A percentile compares a stretch with the other conserved stretches of the same genome.
Evolutionary conservation across 1,284 basidiomycete species (phyloP).

Genomic region (Ceratobasidium theobromae): DNA sequence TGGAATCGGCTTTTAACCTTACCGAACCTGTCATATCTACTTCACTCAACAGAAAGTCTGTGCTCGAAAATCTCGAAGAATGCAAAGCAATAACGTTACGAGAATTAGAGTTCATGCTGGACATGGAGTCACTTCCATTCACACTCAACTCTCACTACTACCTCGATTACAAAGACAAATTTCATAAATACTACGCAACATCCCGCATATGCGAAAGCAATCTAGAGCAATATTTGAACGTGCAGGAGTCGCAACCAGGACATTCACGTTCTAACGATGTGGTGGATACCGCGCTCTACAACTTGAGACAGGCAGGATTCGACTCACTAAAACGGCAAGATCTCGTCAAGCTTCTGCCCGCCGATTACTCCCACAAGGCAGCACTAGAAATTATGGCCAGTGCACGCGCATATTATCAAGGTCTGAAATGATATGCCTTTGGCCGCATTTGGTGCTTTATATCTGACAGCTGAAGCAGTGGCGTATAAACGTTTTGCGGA

Average conservation of each 20-base stretch:
- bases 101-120: slow-evolving; percentile 19
- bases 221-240: neutral
- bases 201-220: neutral
- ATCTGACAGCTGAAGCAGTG: neutral
- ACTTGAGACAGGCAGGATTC: slow-evolving; percentile 11
- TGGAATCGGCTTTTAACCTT: no score
- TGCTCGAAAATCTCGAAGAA: slow-evolving; percentile 10
- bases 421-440: neutral
- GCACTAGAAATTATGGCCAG: slow-evolving; percentile 37
- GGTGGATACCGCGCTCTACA: slow-evolving; percentile 5
- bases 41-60: slow-evolving; percentile 3
- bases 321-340: slow-evolving; percentile 24
- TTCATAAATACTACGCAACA: slow-evolving; percentile 13
- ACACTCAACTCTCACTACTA: slow-evolving; percentile 34
- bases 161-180: slow-evolving; percentile 29
- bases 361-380: slow-evolving; percentile 29
- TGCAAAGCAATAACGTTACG: neutral
- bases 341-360: slow-evolving; percentile 33
- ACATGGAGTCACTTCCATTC: slow-evolving; percentile 26
- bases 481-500: slow-evolving; percentile 41
- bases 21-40: neutral
- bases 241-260: neutral
- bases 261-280: no score
- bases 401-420: slow-evolving; percentile 37
- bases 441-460: neutral